Evolutionary conservation across 805 yeast species (phyloP).

Genomic region (Metschnikowia gelsemii): DNA sequence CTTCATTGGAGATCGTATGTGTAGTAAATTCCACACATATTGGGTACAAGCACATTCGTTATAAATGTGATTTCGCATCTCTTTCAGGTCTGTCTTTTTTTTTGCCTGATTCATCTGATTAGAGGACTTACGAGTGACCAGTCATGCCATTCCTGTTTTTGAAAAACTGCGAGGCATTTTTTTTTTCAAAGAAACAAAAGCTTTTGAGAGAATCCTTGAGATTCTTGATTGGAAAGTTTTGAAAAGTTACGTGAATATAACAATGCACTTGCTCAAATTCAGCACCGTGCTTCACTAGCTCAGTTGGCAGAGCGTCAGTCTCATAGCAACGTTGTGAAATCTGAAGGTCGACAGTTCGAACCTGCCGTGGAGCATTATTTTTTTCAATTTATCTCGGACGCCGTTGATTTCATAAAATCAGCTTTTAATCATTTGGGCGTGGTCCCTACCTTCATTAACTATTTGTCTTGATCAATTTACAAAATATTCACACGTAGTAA

Average conservation of each 20-base stretch:
- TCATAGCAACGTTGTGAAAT: slow-evolving; percentile 31
- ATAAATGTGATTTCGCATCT: no score
- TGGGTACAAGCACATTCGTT: no score
- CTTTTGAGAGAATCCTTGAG: no score
- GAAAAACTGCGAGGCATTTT: no score
- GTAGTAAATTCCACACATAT: no score
- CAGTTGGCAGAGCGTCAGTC: slow-evolving; percentile 28
- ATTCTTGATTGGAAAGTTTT: not conserved
- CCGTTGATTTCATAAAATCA: not conserved
- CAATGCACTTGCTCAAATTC: not conserved
- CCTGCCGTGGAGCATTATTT: slow-evolving; percentile 45
- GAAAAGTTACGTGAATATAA: not conserved
- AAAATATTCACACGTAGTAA: no score
- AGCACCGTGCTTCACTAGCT: slow-evolving; percentile 22
- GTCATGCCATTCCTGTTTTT: no score
- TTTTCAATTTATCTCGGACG: slow-evolving; percentile 6
- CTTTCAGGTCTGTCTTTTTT: no score
- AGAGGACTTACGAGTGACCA: no score
- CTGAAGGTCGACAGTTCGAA: slow-evolving; percentile 50
- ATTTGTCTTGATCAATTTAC: not conserved
- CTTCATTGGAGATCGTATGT: no score
- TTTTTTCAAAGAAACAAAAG: no score
- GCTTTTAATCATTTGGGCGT: slow-evolving; percentile 1
- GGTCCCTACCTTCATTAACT: not conserved
- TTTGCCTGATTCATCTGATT: no score